Conservation (phyloP, 345 rosid species). For the Lagerstroemia speciosa region DNA sequence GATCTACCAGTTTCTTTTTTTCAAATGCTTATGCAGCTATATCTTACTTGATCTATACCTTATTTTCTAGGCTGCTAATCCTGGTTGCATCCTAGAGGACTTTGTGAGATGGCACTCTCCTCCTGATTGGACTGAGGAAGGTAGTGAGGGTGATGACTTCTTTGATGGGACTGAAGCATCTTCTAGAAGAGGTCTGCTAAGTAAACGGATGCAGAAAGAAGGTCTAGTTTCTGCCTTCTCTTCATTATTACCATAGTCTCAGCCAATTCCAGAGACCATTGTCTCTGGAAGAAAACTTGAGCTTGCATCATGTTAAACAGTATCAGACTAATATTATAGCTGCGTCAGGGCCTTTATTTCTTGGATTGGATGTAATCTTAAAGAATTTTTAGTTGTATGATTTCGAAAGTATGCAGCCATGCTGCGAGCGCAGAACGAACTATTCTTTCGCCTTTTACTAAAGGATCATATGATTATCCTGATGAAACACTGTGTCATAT, state of each 20-base stretch:
- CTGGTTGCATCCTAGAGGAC: conserved; percentile 88
- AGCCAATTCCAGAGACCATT: neutral
- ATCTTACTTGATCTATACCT: neutral
- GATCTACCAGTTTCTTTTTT: neutral
- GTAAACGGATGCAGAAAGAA: conserved; percentile 87
- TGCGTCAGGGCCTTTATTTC: neutral
- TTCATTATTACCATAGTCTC: neutral
- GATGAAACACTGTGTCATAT: conserved; percentile 8
- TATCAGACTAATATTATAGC: neutral
- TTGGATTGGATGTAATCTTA: neutral
- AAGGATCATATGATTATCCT: conserved; percentile 9
- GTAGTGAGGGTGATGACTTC: conserved; percentile 30
- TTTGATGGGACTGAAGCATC: conserved; percentile 33
- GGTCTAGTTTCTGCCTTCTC: conserved; percentile 28
- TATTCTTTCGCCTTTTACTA: conserved; percentile 51
- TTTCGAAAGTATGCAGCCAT: too few species aligned
- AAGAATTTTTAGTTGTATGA: too few species aligned
- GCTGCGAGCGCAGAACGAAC: conserved; percentile 33
- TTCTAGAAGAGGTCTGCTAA: conserved; percentile 58
- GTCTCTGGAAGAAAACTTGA: too few species aligned
- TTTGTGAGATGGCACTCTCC: conserved; percentile 98
- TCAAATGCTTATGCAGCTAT: neutral
- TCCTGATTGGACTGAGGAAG: conserved; percentile 76
- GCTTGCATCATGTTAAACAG: too few species aligned
- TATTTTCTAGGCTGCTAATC: conserved; percentile 74